Conservation (phyloP, 2,329 filamentous ascomycete species). For the Cladophialophora bantiana region DNA sequence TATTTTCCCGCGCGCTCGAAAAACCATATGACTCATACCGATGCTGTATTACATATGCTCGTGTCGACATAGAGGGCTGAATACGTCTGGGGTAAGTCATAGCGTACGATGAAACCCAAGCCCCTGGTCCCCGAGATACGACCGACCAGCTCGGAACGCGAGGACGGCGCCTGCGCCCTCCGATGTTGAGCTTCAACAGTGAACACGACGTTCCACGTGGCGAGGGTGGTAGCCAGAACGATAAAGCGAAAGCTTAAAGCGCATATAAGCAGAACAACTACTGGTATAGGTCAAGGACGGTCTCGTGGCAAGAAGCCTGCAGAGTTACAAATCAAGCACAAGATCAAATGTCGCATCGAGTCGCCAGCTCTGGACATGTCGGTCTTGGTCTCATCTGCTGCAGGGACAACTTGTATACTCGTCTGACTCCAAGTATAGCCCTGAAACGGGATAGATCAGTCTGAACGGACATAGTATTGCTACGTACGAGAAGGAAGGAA, state of each 20-base stretch:
- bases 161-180: neutral
- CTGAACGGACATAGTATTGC: neutral
- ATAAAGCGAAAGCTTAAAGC: neutral
- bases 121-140: neutral
- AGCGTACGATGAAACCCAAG: neutral
- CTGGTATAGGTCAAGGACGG: neutral
- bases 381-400: neutral
- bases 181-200: neutral
- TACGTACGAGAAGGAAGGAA: neutral
- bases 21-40: neutral
- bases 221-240: neutral
- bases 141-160: neutral
- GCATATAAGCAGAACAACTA: neutral
- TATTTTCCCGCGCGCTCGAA: neutral
- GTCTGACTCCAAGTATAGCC: neutral
- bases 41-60: neutral
- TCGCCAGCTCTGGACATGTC: neutral
- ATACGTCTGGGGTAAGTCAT: neutral
- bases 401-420: neutral
- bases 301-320: neutral
- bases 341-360: neutral
- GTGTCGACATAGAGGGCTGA: neutral
- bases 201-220: constrained; percentile 1
- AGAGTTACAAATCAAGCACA: neutral
- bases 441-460: neutral